Percentiles rank a stretch among this genome's conserved stretches.
These are phyloP conservation scores for Leucocoprinus sp. DNA, from an alignment of 768 basidiomycete genomes.

Conservation along the genomic window DNA sequence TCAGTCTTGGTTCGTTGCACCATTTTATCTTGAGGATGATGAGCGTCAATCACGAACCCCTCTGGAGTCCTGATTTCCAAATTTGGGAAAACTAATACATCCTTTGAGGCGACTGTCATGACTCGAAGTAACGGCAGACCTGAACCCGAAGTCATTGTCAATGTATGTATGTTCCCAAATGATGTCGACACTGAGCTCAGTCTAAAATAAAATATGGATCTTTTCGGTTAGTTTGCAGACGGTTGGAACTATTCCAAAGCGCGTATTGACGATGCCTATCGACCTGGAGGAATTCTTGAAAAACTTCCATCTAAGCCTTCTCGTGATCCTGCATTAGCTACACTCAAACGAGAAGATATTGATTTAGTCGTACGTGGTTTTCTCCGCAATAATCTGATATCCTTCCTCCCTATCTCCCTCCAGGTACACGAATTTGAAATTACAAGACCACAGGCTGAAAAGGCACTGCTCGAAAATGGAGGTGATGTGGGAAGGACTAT, in stretches of 20 bases:
- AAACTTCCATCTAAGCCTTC: slow-evolving; percentile 40
- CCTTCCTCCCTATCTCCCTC: not conserved
- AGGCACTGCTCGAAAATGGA: slow-evolving; percentile 41
- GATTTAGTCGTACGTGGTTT: slow-evolving; percentile 48
- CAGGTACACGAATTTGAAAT: slow-evolving; percentile 64
- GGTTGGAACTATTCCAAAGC: slow-evolving; percentile 61
- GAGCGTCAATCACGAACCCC: not conserved
- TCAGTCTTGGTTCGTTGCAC: slow-evolving; percentile 17
- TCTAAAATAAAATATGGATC: not conserved
- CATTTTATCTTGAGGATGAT: slow-evolving; percentile 8
- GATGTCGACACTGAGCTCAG: not conserved
- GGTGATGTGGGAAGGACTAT: slow-evolving; percentile 49
- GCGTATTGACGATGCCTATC: slow-evolving; percentile 59
- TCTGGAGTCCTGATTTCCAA: too few relatives aligned
- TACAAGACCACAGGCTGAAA: slow-evolving; percentile 49
- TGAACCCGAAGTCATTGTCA: slow-evolving; percentile 60
- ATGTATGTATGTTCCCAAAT: slow-evolving; percentile 31
- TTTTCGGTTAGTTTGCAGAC: slow-evolving; percentile 42
- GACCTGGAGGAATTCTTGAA: slow-evolving; percentile 47
- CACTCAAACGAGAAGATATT: slow-evolving; percentile 51
- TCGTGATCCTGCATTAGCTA: slow-evolving; percentile 30
- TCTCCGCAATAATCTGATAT: not conserved
- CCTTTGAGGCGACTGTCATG: not conserved
- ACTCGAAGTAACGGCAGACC: slow-evolving; percentile 39
- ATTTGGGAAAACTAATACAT: not conserved